Conservation (phyloP, 2,329 filamentous ascomycete genomes). For the Xylariaceae sp. region DNA sequence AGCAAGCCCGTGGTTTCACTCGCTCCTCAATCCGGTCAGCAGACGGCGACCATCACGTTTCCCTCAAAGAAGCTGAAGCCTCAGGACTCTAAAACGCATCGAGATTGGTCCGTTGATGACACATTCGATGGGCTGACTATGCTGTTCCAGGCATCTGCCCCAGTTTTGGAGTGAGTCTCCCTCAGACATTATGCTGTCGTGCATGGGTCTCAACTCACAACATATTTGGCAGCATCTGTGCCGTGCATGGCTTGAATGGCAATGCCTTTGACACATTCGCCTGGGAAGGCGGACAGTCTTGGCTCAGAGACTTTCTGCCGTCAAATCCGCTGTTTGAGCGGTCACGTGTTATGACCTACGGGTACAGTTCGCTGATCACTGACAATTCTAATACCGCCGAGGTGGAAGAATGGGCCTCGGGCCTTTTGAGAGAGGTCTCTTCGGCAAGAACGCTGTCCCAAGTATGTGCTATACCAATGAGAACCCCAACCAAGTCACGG, state of each 20-base stretch:
- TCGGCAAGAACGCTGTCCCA: background rate
- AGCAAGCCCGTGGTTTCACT: background rate
- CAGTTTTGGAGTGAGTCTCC: background rate
- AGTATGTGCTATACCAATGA: background rate
- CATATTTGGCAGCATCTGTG: background rate
- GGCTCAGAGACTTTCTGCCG: constrained; percentile 4
- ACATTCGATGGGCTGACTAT: background rate
- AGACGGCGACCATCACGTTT: constrained; percentile 3
- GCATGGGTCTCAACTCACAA: background rate
- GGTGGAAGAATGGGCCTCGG: constrained; percentile 1
- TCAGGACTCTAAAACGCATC: background rate
- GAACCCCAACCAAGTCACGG: background rate
- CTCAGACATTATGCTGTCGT: background rate
- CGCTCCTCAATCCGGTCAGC: background rate
- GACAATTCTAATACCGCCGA: background rate
- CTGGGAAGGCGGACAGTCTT: background rate
- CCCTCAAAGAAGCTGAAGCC: background rate
- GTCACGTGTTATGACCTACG: constrained; percentile 4
- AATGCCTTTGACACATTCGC: constrained; percentile 5
- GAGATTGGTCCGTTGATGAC: background rate
- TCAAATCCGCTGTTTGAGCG: background rate
- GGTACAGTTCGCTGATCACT: background rate
- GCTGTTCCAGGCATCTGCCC: background rate
- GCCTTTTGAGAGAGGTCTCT: background rate
- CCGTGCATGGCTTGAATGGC: constrained; percentile 3